Evolutionary conservation across 2,329 filamentous ascomycete species (phyloP).

Genomic region (Trichoderma semiorbis): DNA sequence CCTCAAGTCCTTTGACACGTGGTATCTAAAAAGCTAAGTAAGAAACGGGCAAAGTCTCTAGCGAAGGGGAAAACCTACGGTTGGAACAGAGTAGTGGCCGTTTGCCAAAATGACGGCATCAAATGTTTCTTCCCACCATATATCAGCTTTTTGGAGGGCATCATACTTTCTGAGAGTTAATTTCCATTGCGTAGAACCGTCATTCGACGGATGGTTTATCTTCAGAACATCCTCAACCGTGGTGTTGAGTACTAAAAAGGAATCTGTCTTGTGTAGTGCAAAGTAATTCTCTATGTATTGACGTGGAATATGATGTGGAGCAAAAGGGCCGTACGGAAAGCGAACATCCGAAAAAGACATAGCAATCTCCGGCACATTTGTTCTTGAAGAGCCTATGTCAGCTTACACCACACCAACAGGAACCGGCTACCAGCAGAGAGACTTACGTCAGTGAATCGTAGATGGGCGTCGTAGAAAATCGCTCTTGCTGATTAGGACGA

Average conservation of each 20-base stretch:
- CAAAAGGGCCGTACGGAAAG: slow-evolving; percentile 55
- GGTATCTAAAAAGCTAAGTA: slow-evolving; percentile 38
- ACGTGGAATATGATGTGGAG: slow-evolving; percentile 51
- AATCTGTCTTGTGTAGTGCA: slow-evolving; percentile 46
- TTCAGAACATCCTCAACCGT: slow-evolving; percentile 49
- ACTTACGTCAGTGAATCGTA: slow-evolving; percentile 50
- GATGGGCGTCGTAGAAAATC: slow-evolving; percentile 47
- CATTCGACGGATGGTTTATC: slow-evolving; percentile 22
- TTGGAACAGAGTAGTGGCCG: slow-evolving; percentile 43
- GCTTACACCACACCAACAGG: too few relatives aligned
- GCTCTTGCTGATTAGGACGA: slow-evolving; percentile 41
- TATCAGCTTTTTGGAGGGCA: slow-evolving; percentile 39
- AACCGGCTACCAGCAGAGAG: too few relatives aligned
- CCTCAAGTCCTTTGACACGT: slow-evolving; percentile 41
- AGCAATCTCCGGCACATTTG: slow-evolving; percentile 54
- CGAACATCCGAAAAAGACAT: slow-evolving; percentile 53
- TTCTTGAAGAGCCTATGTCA: slow-evolving; percentile 31
- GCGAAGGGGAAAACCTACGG: slow-evolving; percentile 33
- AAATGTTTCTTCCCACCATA: slow-evolving; percentile 53
- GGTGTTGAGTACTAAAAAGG: slow-evolving; percentile 45
- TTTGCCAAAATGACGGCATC: slow-evolving; percentile 44
- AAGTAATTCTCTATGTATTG: slow-evolving; percentile 58
- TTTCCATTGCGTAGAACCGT: slow-evolving; percentile 36
- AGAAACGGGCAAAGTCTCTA: background rate
- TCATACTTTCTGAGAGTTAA: slow-evolving; percentile 48